Conservation (phyloP, 2,329 filamentous ascomycete genomes). For the Xylogone sp. region DNA sequence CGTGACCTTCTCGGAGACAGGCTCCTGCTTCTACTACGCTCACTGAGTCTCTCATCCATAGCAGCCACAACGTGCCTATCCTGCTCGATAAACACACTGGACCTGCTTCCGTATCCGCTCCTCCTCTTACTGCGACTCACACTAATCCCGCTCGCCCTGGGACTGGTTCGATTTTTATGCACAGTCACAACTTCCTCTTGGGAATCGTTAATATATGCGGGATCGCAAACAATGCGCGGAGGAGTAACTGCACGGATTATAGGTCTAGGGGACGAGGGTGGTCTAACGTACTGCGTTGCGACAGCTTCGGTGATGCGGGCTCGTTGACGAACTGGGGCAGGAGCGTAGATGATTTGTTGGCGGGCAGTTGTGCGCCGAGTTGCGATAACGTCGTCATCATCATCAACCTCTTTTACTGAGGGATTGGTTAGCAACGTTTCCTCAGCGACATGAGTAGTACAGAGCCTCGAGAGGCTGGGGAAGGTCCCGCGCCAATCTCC, state of each 20-base stretch:
- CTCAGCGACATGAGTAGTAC: no score
- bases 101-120: slow-evolving; percentile 7
- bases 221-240: background rate
- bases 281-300: slow-evolving; percentile 11
- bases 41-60: background rate
- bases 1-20: background rate
- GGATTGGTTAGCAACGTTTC: background rate
- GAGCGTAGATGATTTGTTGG: background rate
- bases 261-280: slow-evolving; percentile 9
- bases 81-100: slow-evolving; percentile 20
- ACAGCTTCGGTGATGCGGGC: slow-evolving; percentile 14
- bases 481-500: background rate
- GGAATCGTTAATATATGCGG: slow-evolving; percentile 6
- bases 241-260: slow-evolving; percentile 6
- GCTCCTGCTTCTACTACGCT: background rate
- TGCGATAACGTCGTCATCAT: background rate
- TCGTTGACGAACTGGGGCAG: slow-evolving; percentile 9
- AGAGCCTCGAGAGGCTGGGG: background rate
- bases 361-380: background rate
- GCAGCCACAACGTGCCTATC: slow-evolving; percentile 11
- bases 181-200: slow-evolving; percentile 17
- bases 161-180: slow-evolving; percentile 5
- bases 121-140: slow-evolving; percentile 1
- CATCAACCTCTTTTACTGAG: background rate
- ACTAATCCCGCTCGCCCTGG: slow-evolving; percentile 6